Base-by-base conservation (phyloP, 73 alveolate species). In the Urostyla sp. region DNA sequence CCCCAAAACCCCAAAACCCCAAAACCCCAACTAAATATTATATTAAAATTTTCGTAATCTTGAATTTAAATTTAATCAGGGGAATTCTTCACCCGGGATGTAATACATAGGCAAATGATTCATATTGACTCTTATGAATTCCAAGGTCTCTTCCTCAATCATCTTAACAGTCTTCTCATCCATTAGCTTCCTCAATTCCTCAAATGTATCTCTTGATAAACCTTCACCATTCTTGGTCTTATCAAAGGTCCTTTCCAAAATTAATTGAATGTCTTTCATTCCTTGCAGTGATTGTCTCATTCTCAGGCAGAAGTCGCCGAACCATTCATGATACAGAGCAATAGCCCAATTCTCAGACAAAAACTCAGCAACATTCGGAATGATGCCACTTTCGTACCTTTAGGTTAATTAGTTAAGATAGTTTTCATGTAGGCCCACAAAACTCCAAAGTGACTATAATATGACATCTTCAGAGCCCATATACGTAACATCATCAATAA, bases 261-360 rank as follows among this genome's bases (percentile, higher is more conserved):
- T 91, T 30, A 69, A 80, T 50, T 89, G 88, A 10, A 92, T 87
- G 63, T 86, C 92, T 54, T 72, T 84, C 53, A 87, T 55, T 43
- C 92, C 77, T 30, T 89, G 76, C 69, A 94, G 50, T 5, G 91
- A 94, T 51, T 76, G 84, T 92, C 97, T 90, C 82, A 95, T 87
- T 38, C 94, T 93, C 49, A 92, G 89, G 83, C 98, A 94, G 89
- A 97, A 95, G 72, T 97, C 98, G 72, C 98, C 97, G 87, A 97
- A 97, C 98, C 98, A 93, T 78, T 97, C 99, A 86, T 97, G 99
- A 81, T 97, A 97, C 51, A 97, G 91, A 7, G 98, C 99, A 24
- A 97, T 89, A 1, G 99, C 99, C 99, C 99, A 97, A 91, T 97
- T 97, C 84, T 97, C 99, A 15, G 94, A 61, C 43, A 97, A 76